Evolutionary conservation across 2,329 filamentous ascomycete species (phyloP).

Genomic region (Paecilomyces niveus): DNA sequence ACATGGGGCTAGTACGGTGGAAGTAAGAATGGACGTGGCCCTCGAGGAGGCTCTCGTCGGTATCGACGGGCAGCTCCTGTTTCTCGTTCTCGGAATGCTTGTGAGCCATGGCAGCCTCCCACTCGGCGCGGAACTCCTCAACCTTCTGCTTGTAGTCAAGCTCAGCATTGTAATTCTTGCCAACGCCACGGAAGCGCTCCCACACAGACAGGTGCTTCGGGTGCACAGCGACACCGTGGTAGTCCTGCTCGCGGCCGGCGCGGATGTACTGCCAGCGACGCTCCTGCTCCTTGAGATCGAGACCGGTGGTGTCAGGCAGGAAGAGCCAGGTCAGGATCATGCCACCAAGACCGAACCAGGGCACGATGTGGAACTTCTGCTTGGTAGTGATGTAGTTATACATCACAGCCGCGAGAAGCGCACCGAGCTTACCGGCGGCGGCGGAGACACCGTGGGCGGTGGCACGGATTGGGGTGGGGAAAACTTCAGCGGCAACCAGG

Average conservation of each 20-base stretch:
- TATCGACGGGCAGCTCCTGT: conserved; percentile 21
- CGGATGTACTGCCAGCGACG: conserved; percentile 86
- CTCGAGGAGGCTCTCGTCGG: conserved; percentile 41
- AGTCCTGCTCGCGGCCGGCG: conserved; percentile 67
- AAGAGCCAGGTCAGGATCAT: conserved; percentile 77
- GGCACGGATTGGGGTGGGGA: conserved; percentile 85
- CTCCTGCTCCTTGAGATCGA: conserved; percentile 96
- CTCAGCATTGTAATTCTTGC: conserved; percentile 76
- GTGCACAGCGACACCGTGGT: conserved; percentile 91
- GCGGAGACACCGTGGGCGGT: conserved; percentile 94
- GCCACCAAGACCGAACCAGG: conserved; percentile 88
- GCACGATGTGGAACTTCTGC: conserved; percentile 84
- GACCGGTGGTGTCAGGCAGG: conserved; percentile 92
- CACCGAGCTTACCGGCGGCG: conserved; percentile 80
- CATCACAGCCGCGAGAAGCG: conserved; percentile 75
- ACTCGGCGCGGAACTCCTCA: conserved; percentile 64
- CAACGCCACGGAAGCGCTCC: conserved; percentile 72
- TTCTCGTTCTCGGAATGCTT: conserved; percentile 45
- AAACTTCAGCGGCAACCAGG: conserved; percentile 93
- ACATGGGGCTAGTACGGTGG: conserved; percentile 43
- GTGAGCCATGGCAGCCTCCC: conserved; percentile 43
- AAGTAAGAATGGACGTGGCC: conserved; percentile 48
- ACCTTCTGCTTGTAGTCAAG: conserved; percentile 79
- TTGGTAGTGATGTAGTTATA: conserved; percentile 91
- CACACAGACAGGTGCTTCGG: conserved; percentile 79